phyloP scores from a whole-genome alignment of 108 stramenopile genomes.

The Epithemia pelagica region DNA sequence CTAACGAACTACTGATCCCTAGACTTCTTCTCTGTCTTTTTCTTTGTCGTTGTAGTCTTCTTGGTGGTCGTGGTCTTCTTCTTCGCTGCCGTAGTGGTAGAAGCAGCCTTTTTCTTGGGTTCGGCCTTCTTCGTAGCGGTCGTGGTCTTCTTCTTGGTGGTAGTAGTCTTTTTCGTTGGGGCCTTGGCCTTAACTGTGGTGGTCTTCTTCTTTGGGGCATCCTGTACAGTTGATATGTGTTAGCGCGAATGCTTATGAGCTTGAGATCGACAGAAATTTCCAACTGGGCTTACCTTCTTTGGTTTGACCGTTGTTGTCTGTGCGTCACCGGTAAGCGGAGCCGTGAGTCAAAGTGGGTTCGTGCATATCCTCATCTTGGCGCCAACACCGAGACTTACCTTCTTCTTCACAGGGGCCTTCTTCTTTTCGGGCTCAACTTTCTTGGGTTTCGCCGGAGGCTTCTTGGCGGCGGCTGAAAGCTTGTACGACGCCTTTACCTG shows the following conservation, averaged over 20 bases:
- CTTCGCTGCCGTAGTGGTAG: not conserved
- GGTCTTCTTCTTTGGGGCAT: not conserved
- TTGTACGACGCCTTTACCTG: slow-evolving; percentile 72
- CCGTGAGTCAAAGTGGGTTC: not conserved
- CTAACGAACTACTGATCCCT: not conserved
- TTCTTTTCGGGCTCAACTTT: slow-evolving; percentile 5
- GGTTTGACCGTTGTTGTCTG: not conserved
- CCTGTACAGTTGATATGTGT: too few relatives aligned
- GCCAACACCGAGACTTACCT: not conserved
- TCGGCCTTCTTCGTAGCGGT: not conserved
- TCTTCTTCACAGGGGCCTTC: not conserved
- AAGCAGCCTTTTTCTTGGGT: not conserved
- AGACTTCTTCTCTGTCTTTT: not conserved
- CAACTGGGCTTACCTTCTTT: not conserved
- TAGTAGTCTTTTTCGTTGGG: not conserved
- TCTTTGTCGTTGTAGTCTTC: not conserved
- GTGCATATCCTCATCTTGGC: not conserved
- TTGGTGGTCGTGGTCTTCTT: not conserved
- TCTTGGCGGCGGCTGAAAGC: slow-evolving; percentile 50
- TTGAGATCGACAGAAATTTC: too few relatives aligned
- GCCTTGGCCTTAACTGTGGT: slow-evolving; percentile 7
- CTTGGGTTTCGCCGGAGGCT: slow-evolving; percentile 30
- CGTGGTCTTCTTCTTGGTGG: not conserved
- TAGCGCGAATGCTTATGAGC: too few relatives aligned
- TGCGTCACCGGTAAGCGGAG: not conserved